Base-by-base conservation (phyloP, 139 green algal genomes). In the Tetratostichococcus sp. region DNA sequence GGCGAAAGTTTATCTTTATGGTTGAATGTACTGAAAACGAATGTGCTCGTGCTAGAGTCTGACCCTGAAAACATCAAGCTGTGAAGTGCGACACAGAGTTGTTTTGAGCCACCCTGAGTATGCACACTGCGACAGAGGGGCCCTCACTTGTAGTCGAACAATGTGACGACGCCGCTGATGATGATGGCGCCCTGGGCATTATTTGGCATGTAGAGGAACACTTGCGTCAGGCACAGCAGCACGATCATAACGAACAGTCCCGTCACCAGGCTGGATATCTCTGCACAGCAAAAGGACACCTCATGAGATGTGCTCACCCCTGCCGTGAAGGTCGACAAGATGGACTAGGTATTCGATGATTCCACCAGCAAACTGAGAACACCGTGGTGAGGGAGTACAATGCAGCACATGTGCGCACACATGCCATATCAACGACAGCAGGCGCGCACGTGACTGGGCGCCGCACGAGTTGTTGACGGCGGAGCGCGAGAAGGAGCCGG, bases 401-500 rank as follows among this genome's bases (percentile, higher is more conserved):
- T n/a, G n/a, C n/a, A n/a, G n/a, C n/a, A n/a, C n/a, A n/a, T n/a
- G n/a, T n/a, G n/a, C n/a, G n/a, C n/a, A n/a, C n/a, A n/a, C n/a
- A n/a, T n/a, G n/a, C n/a, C n/a, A n/a, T n/a, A 11, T 50, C 39
- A 6, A 50, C 39, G 11, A 11, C 11, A 26, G 19, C 50, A 5
- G 50, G 19, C 2, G 50, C 50, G 50, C 50, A 62, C 50, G 80
- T 0, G 85, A 88, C 71, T 83, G 79, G 57, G 80, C 80, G n/a
- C 86, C 86, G 31, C n/a, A 83, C 35, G 67, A 72, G 86, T 94
- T 82, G 72, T 87, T 93, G 31, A 97, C 89, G 0, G 93, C 88
- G 1, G 93, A 94, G 50, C 93, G 88, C 1, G 86, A 94, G 82
- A 97, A 97, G 35, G 87, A 94, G 42, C 92, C 90, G 6, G 88